Evolutionary conservation across 1,284 basidiomycete species (phyloP).

Genomic region (Malassezia slooffiae): DNA sequence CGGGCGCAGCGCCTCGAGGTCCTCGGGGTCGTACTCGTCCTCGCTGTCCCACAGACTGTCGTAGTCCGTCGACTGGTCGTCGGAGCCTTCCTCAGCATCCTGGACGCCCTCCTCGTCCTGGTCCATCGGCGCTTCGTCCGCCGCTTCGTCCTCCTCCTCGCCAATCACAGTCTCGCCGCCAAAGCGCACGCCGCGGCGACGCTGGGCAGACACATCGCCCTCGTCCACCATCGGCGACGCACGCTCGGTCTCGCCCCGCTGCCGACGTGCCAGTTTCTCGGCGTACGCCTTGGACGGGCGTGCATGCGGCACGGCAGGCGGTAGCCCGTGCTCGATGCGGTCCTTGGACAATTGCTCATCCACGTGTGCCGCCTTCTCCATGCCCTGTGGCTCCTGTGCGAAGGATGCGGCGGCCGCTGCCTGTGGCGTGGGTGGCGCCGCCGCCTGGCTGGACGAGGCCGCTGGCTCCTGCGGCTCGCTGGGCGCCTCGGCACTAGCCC

Average conservation of each 20-base stretch:
- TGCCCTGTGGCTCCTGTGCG: not conserved
- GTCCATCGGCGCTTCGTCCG: constrained; percentile 3
- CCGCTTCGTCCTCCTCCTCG: not conserved
- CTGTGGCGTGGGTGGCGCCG: not conserved
- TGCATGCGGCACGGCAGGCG: constrained; percentile 36
- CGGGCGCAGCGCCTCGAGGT: constrained; percentile 31
- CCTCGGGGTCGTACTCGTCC: constrained; percentile 35
- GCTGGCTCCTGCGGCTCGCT: too few relatives aligned
- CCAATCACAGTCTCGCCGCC: constrained; percentile 1
- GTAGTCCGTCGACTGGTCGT: constrained; percentile 14
- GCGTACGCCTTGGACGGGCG: constrained; percentile 41
- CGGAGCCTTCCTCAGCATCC: not conserved
- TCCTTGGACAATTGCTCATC: constrained; percentile 23
- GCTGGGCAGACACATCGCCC: not conserved
- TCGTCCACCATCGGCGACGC: not conserved
- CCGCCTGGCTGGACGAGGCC: not conserved
- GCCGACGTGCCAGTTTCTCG: constrained; percentile 23
- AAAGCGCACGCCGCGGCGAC: constrained; percentile 10
- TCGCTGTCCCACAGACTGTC: constrained; percentile 28
- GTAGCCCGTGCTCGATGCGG: constrained; percentile 24
- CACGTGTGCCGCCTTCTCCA: constrained; percentile 26
- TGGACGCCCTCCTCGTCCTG: constrained; percentile 6
- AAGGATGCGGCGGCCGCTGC: not conserved
- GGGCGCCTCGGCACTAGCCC: not conserved
- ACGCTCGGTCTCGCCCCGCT: not conserved